Conservation (phyloP, 805 yeast genomes). For the Hanseniaspora pseudoguilliermondii region DNA sequence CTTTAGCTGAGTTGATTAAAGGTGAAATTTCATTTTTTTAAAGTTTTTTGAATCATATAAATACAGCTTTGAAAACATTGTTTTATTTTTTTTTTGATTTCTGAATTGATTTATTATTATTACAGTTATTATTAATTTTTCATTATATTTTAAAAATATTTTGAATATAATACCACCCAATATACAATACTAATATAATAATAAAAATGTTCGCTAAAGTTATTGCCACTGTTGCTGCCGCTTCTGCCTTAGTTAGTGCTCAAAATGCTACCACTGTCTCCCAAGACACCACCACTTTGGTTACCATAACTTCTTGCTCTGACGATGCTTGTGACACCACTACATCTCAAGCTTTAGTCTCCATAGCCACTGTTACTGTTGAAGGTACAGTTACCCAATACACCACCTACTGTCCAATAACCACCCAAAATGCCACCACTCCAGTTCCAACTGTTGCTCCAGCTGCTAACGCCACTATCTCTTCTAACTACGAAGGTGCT, state of each 20-base stretch:
- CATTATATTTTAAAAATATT: background rate
- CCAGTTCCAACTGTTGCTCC: slow-evolving; percentile 19
- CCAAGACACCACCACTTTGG: slow-evolving; percentile 25
- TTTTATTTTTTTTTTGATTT: background rate
- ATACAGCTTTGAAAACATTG: too few species aligned
- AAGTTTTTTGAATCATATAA: too few species aligned
- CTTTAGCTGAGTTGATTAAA: too few species aligned
- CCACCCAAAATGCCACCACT: slow-evolving; percentile 23
- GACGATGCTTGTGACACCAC: slow-evolving; percentile 25
- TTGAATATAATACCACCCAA: slow-evolving; percentile 19
- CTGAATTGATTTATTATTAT: background rate
- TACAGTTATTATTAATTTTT: background rate
- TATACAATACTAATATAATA: slow-evolving; percentile 10
- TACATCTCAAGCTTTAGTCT: slow-evolving; percentile 26
- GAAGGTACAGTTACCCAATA: slow-evolving; percentile 28
- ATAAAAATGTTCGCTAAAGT: slow-evolving; percentile 32
- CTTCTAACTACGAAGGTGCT: slow-evolving; percentile 27
- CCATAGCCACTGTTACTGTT: slow-evolving; percentile 28
- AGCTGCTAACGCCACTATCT: slow-evolving; percentile 15
- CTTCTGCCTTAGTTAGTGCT: slow-evolving; percentile 18
- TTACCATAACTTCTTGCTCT: slow-evolving; percentile 29
- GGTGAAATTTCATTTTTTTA: too few species aligned
- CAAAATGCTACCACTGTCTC: slow-evolving; percentile 20
- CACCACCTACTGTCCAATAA: slow-evolving; percentile 28
- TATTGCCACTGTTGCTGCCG: slow-evolving; percentile 26